Percentiles rank a stretch among this genome's conserved stretches.
Evolutionary conservation across 73 alveolate species (phyloP).

Genomic region (Paramecium pentaurelia): DNA sequence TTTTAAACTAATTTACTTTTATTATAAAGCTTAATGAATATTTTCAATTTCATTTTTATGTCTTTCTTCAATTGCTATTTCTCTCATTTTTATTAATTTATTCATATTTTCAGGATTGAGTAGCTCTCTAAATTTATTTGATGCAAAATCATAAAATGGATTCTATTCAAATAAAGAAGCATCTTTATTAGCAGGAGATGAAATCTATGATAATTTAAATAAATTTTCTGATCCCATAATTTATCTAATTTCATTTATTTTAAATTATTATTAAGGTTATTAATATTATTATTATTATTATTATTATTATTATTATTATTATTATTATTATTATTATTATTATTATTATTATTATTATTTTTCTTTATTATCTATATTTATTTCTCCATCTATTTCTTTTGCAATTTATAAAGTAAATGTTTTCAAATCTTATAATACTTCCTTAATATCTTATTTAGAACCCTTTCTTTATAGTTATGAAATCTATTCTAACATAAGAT

Average conservation of each 20-base stretch:
- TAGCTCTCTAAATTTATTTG: slow-evolving; percentile 11
- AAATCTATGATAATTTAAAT: background rate
- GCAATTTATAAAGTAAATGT: background rate
- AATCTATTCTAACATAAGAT: slow-evolving; percentile 4
- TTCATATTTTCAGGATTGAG: slow-evolving; percentile 35
- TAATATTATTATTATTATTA: no score
- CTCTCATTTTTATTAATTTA: slow-evolving; percentile 69
- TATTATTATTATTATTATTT: no score
- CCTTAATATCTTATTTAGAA: background rate
- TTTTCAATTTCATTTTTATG: slow-evolving; percentile 54
- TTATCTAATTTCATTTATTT: slow-evolving; percentile 15
- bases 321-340: no score
- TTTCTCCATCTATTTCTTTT: background rate
- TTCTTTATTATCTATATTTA: background rate
- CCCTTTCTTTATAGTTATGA: slow-evolving; percentile 19
- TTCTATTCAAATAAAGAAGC: background rate
- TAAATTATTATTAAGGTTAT: background rate
- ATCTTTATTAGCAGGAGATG: background rate
- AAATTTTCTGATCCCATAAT: slow-evolving; percentile 19
- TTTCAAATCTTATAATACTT: background rate
- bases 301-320: no score
- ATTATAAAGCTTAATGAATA: slow-evolving; percentile 55
- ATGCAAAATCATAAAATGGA: slow-evolving; percentile 34
- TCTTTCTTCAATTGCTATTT: slow-evolving; percentile 67
- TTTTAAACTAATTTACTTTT: slow-evolving; percentile 63